A percentile compares a stretch with the other conserved stretches of the same genome.
These are phyloP conservation scores for Podospora australis DNA, from an alignment of 495 filamentous ascomycete species.

Conservation along the genomic window DNA sequence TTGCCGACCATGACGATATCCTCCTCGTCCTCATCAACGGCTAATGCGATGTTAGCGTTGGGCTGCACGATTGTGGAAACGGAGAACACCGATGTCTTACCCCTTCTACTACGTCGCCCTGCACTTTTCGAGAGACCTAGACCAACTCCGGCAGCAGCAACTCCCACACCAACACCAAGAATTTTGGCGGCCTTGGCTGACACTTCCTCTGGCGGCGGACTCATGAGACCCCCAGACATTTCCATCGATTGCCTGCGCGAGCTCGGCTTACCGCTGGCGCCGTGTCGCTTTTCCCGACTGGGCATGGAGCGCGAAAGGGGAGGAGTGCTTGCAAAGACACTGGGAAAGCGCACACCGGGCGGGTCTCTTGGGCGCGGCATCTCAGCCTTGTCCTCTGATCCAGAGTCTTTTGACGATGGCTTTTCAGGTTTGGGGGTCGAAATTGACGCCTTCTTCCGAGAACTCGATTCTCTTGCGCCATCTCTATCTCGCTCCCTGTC, in stretches of 20 bases:
- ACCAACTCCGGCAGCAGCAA: constrained; percentile 7
- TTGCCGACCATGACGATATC: constrained; percentile 41
- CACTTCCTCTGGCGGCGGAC: constrained; percentile 46
- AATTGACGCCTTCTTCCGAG: constrained; percentile 27
- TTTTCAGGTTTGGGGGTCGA: constrained; percentile 33
- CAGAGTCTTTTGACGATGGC: constrained; percentile 32
- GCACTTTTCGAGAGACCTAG: constrained; percentile 23
- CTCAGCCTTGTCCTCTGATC: constrained; percentile 38
- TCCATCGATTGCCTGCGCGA: constrained; percentile 45
- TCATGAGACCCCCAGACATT: constrained; percentile 37
- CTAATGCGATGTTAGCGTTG: constrained; percentile 13
- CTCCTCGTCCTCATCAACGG: constrained; percentile 34
- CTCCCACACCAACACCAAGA: constrained; percentile 35
- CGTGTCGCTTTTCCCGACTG: constrained; percentile 40
- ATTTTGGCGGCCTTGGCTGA: constrained; percentile 48
- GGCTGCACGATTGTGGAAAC: constrained; percentile 3
- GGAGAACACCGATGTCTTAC: constrained; percentile 18
- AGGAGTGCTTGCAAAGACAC: constrained; percentile 46
- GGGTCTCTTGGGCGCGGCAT: constrained; percentile 29
- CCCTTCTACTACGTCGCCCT: constrained; percentile 35
- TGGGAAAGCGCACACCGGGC: constrained; percentile 32
- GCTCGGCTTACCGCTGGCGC: constrained; percentile 31
- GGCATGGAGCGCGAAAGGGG: constrained; percentile 48
- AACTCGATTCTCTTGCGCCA: constrained; percentile 21
- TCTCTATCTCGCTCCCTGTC: too few species aligned